phyloP scores from a whole-genome alignment of 495 filamentous ascomycete species.

The Chaetomium tenue region DNA sequence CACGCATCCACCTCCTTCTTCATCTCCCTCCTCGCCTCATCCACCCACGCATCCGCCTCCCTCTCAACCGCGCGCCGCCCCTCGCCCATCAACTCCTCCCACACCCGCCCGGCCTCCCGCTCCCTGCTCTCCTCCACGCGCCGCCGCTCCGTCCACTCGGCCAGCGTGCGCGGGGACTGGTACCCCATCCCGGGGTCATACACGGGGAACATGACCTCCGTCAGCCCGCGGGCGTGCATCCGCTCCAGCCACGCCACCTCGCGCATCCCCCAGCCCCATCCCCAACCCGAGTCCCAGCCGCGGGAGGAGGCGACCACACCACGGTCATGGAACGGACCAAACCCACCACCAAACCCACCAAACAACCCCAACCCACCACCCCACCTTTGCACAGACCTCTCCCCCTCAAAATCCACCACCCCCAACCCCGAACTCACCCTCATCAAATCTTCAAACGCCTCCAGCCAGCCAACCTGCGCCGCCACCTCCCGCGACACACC shows the following conservation, averaged over 20 bases:
- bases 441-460: constrained; percentile 47
- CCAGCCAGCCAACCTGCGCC: constrained; percentile 37
- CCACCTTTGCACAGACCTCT: not conserved
- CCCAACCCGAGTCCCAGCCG: not conserved
- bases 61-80: not conserved
- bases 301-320: not conserved
- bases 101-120: constrained; percentile 4
- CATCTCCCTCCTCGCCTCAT: not conserved
- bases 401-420: constrained; percentile 7
- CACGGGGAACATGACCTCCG: constrained; percentile 24
- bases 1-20: not conserved
- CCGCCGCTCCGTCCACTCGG: constrained; percentile 25
- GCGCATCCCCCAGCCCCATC: not conserved
- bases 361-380: constrained; percentile 28
- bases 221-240: constrained; percentile 12
- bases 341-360: constrained; percentile 9
- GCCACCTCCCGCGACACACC: constrained; percentile 27
- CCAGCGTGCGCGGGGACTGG: constrained; percentile 25
- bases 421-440: constrained; percentile 31
- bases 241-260: constrained; percentile 19
- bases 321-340: not conserved
- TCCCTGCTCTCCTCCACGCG: not conserved
- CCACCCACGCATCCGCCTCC: constrained; percentile 3
- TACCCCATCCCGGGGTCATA: constrained; percentile 11
- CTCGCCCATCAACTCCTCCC: not conserved